Base-by-base conservation (phyloP, 1,284 basidiomycete genomes). In the Rhodotorula sp. region DNA sequence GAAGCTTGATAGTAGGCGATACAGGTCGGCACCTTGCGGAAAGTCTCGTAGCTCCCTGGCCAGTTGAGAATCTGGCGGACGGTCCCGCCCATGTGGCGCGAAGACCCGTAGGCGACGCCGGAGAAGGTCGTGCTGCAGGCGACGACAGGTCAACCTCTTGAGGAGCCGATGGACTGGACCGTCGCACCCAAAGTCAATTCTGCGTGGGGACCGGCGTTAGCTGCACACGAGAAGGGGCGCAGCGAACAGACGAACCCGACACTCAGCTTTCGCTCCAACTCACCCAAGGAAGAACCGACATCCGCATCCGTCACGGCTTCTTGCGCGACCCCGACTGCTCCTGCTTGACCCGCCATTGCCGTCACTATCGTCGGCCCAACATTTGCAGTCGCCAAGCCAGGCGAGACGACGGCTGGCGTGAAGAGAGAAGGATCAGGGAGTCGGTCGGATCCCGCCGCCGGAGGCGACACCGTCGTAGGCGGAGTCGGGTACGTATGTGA, bases 31-130 rank as follows among this genome's bases (percentile, higher is more conserved):
- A 72, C 67, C 22, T 66, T 66, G 39, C 66, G 62, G 27, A 58
- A 74, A 36, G 73, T 74, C 49, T 72, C 73, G 60, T 66, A 62
- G 7, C 34, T 54, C 6, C 73, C 73, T 0, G 73, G 73, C 73
- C 73, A 74, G 7, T 27, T 44, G 22, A 91, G 79, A 61, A 91
- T 90, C 77, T 90, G 89, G 74, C 90, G 90, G 1, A 91, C 85
- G 71, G 83, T 15, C 5, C 57, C 64, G 15, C 58, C 59, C 34
- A 55, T 49, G 53, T 56, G 29, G 22, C 64, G 64, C 83, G 19
- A 54, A 39, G 66, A 67, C 17, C 89, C 90, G 2, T 84, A 85
- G n/a, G 87, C 85, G 73, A 91, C 89, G 70, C 89, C 86, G n/a
- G 89, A 87, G 30, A 89, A 90, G 11, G 66, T 67, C 22, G 66